These are phyloP conservation scores for Annulohypoxylon stygium DNA, from an alignment of 495 filamentous ascomycete species.

Conservation along the genomic window DNA sequence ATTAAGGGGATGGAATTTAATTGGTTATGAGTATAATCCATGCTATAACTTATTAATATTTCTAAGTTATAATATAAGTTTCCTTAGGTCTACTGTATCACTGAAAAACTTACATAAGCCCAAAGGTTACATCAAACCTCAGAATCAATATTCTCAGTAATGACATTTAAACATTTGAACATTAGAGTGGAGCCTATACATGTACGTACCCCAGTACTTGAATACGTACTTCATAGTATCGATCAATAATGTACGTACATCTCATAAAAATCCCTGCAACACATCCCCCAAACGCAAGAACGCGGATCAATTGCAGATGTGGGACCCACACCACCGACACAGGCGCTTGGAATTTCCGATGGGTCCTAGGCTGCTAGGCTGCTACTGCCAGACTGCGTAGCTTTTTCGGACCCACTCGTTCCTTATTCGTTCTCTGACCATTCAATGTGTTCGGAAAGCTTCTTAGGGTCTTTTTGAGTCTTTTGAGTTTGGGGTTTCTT, in stretches of 20 bases:
- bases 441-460: slow-evolving; percentile 1
- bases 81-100: not conserved
- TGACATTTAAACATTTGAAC: not conserved
- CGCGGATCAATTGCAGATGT: slow-evolving; percentile 32
- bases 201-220: not conserved
- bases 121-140: not conserved
- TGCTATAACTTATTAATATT: not conserved
- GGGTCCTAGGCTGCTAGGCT: not conserved
- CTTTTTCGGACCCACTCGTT: slow-evolving; percentile 16
- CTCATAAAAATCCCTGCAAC: slow-evolving; percentile 40
- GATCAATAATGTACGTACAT: not conserved
- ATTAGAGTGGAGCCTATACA: not conserved
- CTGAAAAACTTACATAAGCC: slow-evolving; percentile 5
- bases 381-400: not conserved
- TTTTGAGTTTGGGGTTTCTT: not conserved
- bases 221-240: not conserved
- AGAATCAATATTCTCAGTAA: not conserved
- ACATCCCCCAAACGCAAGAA: slow-evolving; percentile 45
- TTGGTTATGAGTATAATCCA: slow-evolving; percentile 1
- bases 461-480: not conserved
- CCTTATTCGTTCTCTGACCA: slow-evolving; percentile 25
- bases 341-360: slow-evolving; percentile 38
- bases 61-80: no score
- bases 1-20: not conserved
- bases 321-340: slow-evolving; percentile 36